Evolutionary conservation across 768 basidiomycete species (phyloP).

Genomic region (Omphalotus guepiniiformis): DNA sequence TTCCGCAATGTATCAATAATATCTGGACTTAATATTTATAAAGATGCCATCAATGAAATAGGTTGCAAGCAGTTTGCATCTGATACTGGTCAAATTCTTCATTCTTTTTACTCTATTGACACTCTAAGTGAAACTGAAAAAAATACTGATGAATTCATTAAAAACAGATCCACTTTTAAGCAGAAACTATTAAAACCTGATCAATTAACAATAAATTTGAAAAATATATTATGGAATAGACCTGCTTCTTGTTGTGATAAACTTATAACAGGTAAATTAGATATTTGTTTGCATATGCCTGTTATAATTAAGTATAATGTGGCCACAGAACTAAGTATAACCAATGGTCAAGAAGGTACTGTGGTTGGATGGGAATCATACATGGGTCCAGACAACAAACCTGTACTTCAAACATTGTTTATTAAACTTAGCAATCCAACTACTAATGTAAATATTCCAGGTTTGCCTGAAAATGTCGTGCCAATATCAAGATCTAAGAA

Average conservation of each 20-base stretch:
- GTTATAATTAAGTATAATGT: slow-evolving; percentile 13
- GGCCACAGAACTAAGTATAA: slow-evolving; percentile 10
- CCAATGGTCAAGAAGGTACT: slow-evolving; percentile 6
- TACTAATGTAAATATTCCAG: not conserved
- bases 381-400: not conserved
- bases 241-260: slow-evolving; percentile 10
- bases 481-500: slow-evolving; percentile 11
- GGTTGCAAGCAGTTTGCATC: slow-evolving; percentile 19
- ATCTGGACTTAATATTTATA: slow-evolving; percentile 17
- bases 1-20: slow-evolving; percentile 23
- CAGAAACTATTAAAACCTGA: not conserved
- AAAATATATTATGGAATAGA: slow-evolving; percentile 11
- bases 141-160: not conserved
- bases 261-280: slow-evolving; percentile 12
- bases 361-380: slow-evolving; percentile 9
- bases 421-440: slow-evolving; percentile 10
- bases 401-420: slow-evolving; percentile 11
- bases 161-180: not conserved
- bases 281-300: slow-evolving; percentile 12
- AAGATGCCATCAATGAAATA: slow-evolving; percentile 21
- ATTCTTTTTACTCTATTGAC: slow-evolving; percentile 13
- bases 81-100: slow-evolving; percentile 12
- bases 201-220: not conserved
- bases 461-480: slow-evolving; percentile 14
- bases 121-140: not conserved